Conservation (phyloP, 176 grass and related monocot species). For the Paspalum vaginatum region DNA sequence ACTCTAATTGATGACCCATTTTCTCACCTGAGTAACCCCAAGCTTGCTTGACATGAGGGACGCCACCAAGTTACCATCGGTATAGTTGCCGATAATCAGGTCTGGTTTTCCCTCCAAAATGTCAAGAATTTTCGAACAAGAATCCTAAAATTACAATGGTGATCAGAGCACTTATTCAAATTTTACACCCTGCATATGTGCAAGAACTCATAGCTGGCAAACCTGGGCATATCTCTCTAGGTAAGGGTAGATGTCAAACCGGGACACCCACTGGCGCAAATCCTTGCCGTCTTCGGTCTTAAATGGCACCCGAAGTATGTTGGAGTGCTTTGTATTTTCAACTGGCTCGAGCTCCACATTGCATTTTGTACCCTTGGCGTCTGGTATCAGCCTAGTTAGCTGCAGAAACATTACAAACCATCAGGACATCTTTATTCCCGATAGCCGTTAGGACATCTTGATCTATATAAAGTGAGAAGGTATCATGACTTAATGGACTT, state of each 20-base stretch:
- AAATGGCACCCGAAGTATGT: constrained; percentile 91
- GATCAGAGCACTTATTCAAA: background rate
- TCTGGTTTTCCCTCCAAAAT: constrained; percentile 87
- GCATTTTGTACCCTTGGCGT: constrained; percentile 90
- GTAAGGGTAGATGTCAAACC: constrained; percentile 95
- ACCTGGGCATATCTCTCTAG: constrained; percentile 98
- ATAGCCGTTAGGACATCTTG: too few species aligned
- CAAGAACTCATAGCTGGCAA: constrained; percentile 17
- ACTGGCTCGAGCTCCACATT: constrained; percentile 89
- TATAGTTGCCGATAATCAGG: constrained; percentile 96
- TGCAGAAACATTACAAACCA: constrained; percentile 23
- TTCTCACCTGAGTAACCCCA: constrained; percentile 80
- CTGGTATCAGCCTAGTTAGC: constrained; percentile 97
- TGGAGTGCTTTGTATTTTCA: constrained; percentile 68
- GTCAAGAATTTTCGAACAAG: constrained; percentile 74
- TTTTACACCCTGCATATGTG: background rate
- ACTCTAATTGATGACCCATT: background rate
- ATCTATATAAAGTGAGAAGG: background rate
- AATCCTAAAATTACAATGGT: constrained; percentile 54
- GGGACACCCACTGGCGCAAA: constrained; percentile 84
- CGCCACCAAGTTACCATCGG: constrained; percentile 91
- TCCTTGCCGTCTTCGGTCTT: constrained; percentile 63
- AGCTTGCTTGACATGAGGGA: constrained; percentile 87
- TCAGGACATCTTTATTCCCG: background rate
- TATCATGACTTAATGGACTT: constrained; percentile 2